Evolutionary conservation across 2,329 filamentous ascomycete species (phyloP), one percentile per base, ranked within the genome.

Genomic region (Macrophomina tecta): DNA sequence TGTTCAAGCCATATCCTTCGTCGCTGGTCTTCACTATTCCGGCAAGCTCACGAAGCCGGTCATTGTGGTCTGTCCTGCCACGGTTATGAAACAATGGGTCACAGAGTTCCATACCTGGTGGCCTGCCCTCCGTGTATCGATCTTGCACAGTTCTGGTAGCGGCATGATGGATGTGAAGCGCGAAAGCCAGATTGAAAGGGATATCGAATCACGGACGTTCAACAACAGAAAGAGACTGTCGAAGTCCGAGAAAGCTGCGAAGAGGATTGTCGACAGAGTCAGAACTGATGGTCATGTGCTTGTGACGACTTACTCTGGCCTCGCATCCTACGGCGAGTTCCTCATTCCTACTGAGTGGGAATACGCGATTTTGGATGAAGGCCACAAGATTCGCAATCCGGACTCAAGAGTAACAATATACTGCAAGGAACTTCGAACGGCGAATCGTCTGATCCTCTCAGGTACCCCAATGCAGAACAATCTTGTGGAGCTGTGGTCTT

Each of bases 381-480:
- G 96, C 3, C 96, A 99, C 80, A 97, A 97, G 78, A 99, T 99
- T 72, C 90, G 95, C 46, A 99, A 99, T 72, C 95, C 95, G 0
- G 96, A 98, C 73, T 93, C 95, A 0, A 90, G 92, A 6, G 95
- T 99, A 70, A 97, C 96, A 0, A 92, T 98, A 63, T 92, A 93
- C 70, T 97, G 93, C 84, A 99, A 99, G 76, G 92, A 97, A 77
- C 82, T 99, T 11, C 90, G 91, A 40, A 99, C 95, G 0, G 87
- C 91, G 0, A 95, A 98, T 73, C 88, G 96, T 28, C 86, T 98
- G 69, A 98, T 99, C 68, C 83, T 99, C 1, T 98, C 96, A 0
- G 95, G 95, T 5, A 99, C 95, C 0, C 96, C 96, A 0, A 96
- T 99, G 84, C 96, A 99, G 77, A 99, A 99, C 78, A 98, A 97